A percentile compares a stretch with the other conserved stretches of the same genome.
phyloP scores from a whole-genome alignment of 176 grass and related monocot genomes.

The Chrysopogon serrulatus region DNA sequence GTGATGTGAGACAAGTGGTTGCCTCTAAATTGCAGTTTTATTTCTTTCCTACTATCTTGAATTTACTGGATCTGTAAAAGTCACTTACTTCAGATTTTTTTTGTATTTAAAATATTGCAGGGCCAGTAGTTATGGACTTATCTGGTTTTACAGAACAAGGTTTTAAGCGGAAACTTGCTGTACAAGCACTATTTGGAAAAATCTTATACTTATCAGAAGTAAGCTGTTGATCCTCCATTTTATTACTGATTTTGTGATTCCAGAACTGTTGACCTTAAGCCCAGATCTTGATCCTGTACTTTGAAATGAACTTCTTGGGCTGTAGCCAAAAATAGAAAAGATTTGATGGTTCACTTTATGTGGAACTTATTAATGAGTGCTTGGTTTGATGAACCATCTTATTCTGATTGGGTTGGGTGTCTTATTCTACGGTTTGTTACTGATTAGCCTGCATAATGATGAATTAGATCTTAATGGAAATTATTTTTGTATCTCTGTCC shows the following conservation, averaged over 20 bases:
- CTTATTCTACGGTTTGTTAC: neutral
- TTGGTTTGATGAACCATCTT: neutral
- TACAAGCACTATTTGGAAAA: slow-evolving; percentile 76
- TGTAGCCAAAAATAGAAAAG: neutral
- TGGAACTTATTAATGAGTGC: neutral
- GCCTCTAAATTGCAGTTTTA: neutral
- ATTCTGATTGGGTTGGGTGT: neutral
- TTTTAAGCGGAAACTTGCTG: slow-evolving; percentile 79
- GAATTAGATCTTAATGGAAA: neutral
- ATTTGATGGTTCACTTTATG: neutral
- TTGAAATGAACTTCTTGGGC: neutral
- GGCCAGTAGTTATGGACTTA: slow-evolving; percentile 78
- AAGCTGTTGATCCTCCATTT: slow-evolving; percentile 18
- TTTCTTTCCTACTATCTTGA: neutral
- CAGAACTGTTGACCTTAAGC: neutral
- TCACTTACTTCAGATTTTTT: slow-evolving; percentile 4
- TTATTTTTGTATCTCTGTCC: slow-evolving; percentile 32
- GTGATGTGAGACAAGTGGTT: neutral
- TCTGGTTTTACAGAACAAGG: slow-evolving; percentile 79
- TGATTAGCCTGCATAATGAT: neutral
- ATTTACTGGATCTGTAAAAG: neutral
- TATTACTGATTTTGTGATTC: neutral
- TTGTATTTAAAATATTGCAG: slow-evolving; percentile 43
- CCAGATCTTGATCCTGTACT: neutral
- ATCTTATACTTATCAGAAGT: slow-evolving; percentile 88